Percentiles rank a stretch among this genome's conserved stretches.
Evolutionary conservation across 805 yeast genomes (phyloP).

Genomic region (Metschnikowia cerradonensis): DNA sequence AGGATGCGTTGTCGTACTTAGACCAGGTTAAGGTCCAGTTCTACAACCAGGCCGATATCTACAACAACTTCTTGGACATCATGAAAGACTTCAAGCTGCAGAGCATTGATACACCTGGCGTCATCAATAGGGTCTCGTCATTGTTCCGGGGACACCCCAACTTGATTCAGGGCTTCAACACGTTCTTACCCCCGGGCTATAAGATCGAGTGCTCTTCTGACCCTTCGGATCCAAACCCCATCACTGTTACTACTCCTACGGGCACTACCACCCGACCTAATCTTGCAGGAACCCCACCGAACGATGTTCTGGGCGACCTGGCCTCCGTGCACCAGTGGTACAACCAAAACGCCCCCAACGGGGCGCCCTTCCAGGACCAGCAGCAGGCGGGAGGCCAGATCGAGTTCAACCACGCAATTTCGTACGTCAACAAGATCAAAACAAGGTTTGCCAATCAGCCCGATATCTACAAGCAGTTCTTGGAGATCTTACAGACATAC

Average conservation of each 20-base stretch:
- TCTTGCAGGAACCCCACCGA: slow-evolving; percentile 22
- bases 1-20: slow-evolving; percentile 90
- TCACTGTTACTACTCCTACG: slow-evolving; percentile 91
- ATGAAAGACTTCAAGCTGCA: slow-evolving; percentile 99
- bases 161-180: slow-evolving; percentile 94
- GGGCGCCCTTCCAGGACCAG: slow-evolving; percentile 14
- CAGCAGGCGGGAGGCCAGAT: slow-evolving; percentile 56
- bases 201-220: slow-evolving; percentile 85
- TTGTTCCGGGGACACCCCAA: slow-evolving; percentile 90
- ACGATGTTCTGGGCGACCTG: not conserved
- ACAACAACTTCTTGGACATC: slow-evolving; percentile 91
- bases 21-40: slow-evolving; percentile 95
- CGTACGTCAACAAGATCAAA: slow-evolving; percentile 93
- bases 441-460: slow-evolving; percentile 92
- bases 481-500: slow-evolving; percentile 93
- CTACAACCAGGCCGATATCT: slow-evolving; percentile 88
- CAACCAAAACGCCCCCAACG: not conserved
- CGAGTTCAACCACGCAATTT: slow-evolving; percentile 95
- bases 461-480: slow-evolving; percentile 88
- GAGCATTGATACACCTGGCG: slow-evolving; percentile 96
- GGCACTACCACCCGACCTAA: slow-evolving; percentile 74
- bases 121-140: slow-evolving; percentile 89
- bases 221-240: slow-evolving; percentile 87
- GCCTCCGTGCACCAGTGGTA: slow-evolving; percentile 9
- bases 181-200: slow-evolving; percentile 96